phyloP scores from a whole-genome alignment of 495 filamentous ascomycete species.

The Pseudevernia furfuracea region DNA sequence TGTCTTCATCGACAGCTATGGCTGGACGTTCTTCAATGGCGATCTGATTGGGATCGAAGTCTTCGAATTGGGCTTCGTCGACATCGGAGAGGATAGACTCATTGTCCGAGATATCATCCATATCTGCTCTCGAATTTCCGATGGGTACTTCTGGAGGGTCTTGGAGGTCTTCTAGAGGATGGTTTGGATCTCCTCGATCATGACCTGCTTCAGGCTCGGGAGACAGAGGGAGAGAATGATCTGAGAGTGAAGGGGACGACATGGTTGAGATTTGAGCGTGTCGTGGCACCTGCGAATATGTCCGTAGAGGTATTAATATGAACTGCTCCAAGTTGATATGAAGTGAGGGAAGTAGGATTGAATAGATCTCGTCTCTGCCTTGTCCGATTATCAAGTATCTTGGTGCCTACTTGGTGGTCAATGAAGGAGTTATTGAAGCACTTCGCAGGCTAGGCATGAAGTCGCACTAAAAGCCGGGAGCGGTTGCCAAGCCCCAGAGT shows the following conservation, averaged over 20 bases:
- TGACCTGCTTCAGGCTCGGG: slow-evolving; percentile 38
- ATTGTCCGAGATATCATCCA: slow-evolving; percentile 55
- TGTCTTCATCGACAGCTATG: slow-evolving; percentile 81
- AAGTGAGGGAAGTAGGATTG: background rate
- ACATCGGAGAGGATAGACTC: slow-evolving; percentile 90
- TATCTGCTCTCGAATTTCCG: slow-evolving; percentile 29
- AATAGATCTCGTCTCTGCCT: too few species aligned
- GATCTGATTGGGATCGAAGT: slow-evolving; percentile 75
- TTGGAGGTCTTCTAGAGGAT: slow-evolving; percentile 39
- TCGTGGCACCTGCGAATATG: background rate
- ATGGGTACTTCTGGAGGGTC: slow-evolving; percentile 34
- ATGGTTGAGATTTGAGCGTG: background rate
- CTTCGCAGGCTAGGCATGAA: too few species aligned
- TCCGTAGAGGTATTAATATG: background rate
- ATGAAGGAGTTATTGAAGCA: too few species aligned
- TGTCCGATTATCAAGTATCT: too few species aligned
- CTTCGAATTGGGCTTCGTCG: slow-evolving; percentile 87
- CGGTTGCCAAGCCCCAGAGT: background rate
- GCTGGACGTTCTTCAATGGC: slow-evolving; percentile 67
- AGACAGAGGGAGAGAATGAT: slow-evolving; percentile 26
- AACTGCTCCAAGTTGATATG: background rate
- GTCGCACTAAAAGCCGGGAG: background rate
- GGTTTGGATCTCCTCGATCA: slow-evolving; percentile 37
- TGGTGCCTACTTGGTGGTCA: too few species aligned
- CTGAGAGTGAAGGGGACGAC: slow-evolving; percentile 17